A percentile compares a stretch with the other conserved stretches of the same genome.
Evolutionary conservation across 768 basidiomycete genomes (phyloP).

Genomic region (Leccinum fibrillosum): DNA sequence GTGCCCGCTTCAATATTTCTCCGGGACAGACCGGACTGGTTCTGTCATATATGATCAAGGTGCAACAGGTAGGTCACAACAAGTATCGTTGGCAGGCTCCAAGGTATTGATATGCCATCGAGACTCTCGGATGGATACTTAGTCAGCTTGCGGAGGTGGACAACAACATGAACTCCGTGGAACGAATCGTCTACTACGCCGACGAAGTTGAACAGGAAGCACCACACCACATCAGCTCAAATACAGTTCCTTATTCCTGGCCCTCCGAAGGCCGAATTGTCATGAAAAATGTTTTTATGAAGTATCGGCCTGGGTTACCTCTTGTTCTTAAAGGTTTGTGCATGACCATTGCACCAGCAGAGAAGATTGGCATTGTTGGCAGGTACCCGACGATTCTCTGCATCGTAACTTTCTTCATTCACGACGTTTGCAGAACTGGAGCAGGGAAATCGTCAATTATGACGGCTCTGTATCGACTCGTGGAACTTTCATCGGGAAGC

Average conservation of each 20-base stretch:
- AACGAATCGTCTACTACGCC: constrained; percentile 81
- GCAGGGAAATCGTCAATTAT: constrained; percentile 91
- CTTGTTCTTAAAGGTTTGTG: constrained; percentile 80
- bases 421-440: constrained; percentile 52
- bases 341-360: constrained; percentile 67
- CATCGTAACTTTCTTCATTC: not conserved
- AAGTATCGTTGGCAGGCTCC: not conserved
- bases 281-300: constrained; percentile 72
- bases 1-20: constrained; percentile 67
- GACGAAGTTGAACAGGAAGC: constrained; percentile 80
- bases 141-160: constrained; percentile 83
- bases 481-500: constrained; percentile 72
- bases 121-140: constrained; percentile 73
- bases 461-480: constrained; percentile 82
- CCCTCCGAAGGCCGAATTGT: constrained; percentile 70
- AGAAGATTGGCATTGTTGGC: constrained; percentile 92
- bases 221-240: constrained; percentile 59
- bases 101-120: not conserved
- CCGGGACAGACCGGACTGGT: constrained; percentile 76
- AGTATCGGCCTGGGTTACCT: constrained; percentile 86
- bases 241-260: constrained; percentile 63
- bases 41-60: constrained; percentile 74
- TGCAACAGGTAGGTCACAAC: constrained; percentile 59
- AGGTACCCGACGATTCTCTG: constrained; percentile 29
- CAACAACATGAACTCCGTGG: constrained; percentile 92